Base-by-base conservation (phyloP, 768 basidiomycete species). In the Suillus alpinus region DNA sequence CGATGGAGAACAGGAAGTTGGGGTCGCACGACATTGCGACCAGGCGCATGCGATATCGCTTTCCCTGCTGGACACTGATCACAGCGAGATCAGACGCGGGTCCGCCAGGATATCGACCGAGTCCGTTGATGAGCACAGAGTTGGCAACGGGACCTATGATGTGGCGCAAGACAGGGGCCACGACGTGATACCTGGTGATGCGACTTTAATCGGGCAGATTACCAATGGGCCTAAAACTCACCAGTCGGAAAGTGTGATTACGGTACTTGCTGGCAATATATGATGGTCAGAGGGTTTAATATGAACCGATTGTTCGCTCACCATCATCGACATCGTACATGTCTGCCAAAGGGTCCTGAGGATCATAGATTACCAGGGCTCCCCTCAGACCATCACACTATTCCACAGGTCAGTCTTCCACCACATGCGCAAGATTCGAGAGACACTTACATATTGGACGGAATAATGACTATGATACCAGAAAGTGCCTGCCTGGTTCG, bases 321-420 rank as follows among this genome's bases (percentile, higher is more conserved):
- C 77, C 78, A 65, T 81, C 73, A 58, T 81, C 80, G 10, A 80
- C 74, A 57, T 81, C 80, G 58, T 81, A 81, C 36, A 78, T 53
- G 18, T 59, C 26, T 7, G 57, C 60, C 23, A 71, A 63, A 1
- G 80, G 81, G 59, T 82, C 80, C 2, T 71, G 32, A 4, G 76
- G 76, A 58, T 80, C 78, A 60, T 80, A 80, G 43, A 81, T 73
- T 3, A 81, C 72, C 23, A 81, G 57, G 1, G 68, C 59, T 12
- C 69, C 70, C n/a, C 68, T 62, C 9, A 70, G 62, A 12, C 69
- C 69, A 40, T 70, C 69, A 6, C 69, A 70, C 52, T 53, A 5
- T 53, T 53, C 20, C 7, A 26, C 9, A 37, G 4, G 36, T 53
- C 52, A 53, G n/a, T n/a, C n/a, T n/a, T n/a, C n/a, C n/a, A n/a